Evolutionary conservation across 805 yeast species (phyloP).

Genomic region (Wickerhamiella shivajii): DNA sequence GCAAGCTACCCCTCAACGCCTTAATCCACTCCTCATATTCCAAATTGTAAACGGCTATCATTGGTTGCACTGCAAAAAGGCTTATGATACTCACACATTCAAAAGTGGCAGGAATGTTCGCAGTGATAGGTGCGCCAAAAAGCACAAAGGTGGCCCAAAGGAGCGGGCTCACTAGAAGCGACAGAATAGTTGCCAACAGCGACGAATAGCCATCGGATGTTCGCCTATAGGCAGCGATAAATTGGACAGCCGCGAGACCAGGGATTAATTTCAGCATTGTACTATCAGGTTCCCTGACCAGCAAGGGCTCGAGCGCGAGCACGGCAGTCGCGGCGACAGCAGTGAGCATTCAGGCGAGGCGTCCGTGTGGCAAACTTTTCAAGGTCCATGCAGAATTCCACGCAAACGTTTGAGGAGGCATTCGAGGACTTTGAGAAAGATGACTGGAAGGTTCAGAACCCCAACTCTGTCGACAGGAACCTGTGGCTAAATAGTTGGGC

Average conservation of each 20-base stretch:
- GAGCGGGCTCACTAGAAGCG: constrained; percentile 20
- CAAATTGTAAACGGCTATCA: constrained; percentile 40
- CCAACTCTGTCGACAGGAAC: no score
- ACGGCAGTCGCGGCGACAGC: constrained; percentile 1
- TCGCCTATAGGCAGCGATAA: not conserved
- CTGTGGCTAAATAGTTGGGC: no score
- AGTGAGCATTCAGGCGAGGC: constrained; percentile 8
- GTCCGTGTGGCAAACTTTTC: no score
- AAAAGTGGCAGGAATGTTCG: constrained; percentile 39
- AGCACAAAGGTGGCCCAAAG: constrained; percentile 32
- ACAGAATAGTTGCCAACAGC: constrained; percentile 20
- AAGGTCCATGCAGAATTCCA: no score
- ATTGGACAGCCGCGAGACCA: not conserved
- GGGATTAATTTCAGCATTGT: not conserved
- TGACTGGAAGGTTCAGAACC: no score
- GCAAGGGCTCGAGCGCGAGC: not conserved
- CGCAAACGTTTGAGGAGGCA: no score
- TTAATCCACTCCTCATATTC: constrained; percentile 35
- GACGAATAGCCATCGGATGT: constrained; percentile 17
- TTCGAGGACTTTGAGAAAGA: no score
- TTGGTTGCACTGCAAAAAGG: constrained; percentile 44
- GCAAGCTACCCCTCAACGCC: constrained; percentile 20
- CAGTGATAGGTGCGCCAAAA: constrained; percentile 69
- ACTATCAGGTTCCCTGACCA: not conserved
- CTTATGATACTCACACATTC: constrained; percentile 49